These are phyloP conservation scores for Hanseniaspora lachancei DNA, from an alignment of 805 yeast species.

Conservation along the genomic window DNA sequence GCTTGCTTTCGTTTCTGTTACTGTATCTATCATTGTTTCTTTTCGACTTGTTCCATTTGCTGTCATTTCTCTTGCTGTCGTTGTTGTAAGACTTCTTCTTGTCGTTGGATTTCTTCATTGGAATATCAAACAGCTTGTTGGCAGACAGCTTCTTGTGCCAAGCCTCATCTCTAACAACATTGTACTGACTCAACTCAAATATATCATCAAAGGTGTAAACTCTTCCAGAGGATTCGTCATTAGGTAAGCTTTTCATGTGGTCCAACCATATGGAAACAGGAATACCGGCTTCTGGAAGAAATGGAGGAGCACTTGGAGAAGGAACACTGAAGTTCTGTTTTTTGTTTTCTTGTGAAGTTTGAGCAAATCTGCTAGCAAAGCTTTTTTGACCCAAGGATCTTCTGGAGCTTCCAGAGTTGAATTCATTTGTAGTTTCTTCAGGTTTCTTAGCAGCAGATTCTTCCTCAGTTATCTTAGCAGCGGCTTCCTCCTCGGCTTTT, in stretches of 20 bases:
- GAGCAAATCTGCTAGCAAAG: slow-evolving; percentile 10
- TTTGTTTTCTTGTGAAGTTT: slow-evolving; percentile 9
- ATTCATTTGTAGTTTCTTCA: background rate
- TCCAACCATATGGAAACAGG: slow-evolving; percentile 8
- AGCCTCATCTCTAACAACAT: slow-evolving; percentile 8
- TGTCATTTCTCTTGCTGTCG: slow-evolving; percentile 22
- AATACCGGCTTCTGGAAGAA: slow-evolving; percentile 6
- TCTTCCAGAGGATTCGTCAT: slow-evolving; percentile 25
- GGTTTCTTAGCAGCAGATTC: background rate
- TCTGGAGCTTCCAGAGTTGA: background rate
- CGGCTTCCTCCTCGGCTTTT: too few species aligned
- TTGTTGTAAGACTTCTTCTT: slow-evolving; percentile 24
- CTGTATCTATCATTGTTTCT: slow-evolving; percentile 19
- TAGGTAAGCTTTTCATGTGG: slow-evolving; percentile 28
- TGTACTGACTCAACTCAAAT: background rate
- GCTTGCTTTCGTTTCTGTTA: slow-evolving; percentile 31
- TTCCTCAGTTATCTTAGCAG: too few species aligned
- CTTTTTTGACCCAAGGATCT: background rate
- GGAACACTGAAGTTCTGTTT: background rate
- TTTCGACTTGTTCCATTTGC: slow-evolving; percentile 5
- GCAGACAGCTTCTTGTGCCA: slow-evolving; percentile 6
- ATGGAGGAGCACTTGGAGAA: background rate
- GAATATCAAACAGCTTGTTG: slow-evolving; percentile 19
- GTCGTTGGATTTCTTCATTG: slow-evolving; percentile 23
- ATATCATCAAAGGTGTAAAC: slow-evolving; percentile 7